Conservation (phyloP, 805 yeast species). For the Saturnispora zaruensis region DNA sequence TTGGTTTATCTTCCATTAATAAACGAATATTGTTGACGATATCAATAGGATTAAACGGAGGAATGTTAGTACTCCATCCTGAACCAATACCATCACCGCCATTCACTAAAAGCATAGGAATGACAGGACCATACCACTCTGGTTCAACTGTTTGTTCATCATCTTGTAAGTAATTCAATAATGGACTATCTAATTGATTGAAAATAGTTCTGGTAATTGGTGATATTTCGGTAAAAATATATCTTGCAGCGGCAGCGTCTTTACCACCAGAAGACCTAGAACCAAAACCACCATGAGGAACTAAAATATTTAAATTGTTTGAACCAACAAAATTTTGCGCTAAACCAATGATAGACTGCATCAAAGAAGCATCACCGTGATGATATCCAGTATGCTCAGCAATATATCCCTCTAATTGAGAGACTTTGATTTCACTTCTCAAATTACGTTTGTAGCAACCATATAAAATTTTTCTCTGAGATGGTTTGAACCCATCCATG, state of each 20-base stretch:
- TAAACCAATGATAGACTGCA: constrained; percentile 83
- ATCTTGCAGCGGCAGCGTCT: constrained; percentile 97
- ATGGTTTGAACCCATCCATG: constrained; percentile 93
- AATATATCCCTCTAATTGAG: constrained; percentile 83
- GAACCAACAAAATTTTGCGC: constrained; percentile 95
- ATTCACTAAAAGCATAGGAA: constrained; percentile 91
- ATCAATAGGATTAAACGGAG: constrained; percentile 82
- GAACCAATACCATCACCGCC: constrained; percentile 99
- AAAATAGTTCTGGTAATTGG: constrained; percentile 70
- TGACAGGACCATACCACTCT: constrained; percentile 86
- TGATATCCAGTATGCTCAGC: constrained; percentile 88
- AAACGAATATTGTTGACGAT: constrained; percentile 65
- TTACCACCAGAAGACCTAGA: constrained; percentile 95
- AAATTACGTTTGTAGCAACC: constrained; percentile 81
- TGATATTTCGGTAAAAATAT: constrained; percentile 79
- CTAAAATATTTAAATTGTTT: constrained; percentile 73
- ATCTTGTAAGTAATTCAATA: constrained; percentile 75
- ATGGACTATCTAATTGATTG: constrained; percentile 69
- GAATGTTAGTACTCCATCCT: constrained; percentile 95
- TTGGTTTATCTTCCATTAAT: constrained; percentile 63
- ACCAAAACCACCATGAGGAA: constrained; percentile 95
- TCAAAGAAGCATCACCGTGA: constrained; percentile 86
- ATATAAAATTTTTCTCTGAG: constrained; percentile 87
- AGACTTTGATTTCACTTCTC: constrained; percentile 73
- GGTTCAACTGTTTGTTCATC: constrained; percentile 95